These are phyloP conservation scores for Antitrichia curtipendula DNA, from an alignment of 225 moss, liverwort and hornwort genomes.

Conservation along the genomic window DNA sequence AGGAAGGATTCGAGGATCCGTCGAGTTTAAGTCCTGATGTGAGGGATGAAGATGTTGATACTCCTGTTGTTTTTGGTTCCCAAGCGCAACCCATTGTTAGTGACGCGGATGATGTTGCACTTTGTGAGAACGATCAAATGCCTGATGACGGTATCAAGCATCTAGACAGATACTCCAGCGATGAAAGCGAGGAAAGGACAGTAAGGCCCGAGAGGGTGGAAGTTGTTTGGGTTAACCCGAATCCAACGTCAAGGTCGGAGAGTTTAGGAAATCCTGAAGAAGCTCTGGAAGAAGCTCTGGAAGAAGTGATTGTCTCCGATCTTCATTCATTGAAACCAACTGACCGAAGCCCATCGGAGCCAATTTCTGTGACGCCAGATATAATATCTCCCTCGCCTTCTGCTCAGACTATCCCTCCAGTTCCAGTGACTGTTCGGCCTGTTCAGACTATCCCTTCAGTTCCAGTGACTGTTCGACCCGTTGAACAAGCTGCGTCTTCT, in stretches of 20 bases:
- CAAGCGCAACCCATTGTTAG: slow-evolving; percentile 9
- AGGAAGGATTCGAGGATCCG: background rate
- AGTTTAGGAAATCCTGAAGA: slow-evolving; percentile 3
- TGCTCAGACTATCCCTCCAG: background rate
- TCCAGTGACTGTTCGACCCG: background rate
- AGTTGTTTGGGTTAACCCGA: background rate
- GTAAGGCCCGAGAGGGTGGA: slow-evolving; percentile 1
- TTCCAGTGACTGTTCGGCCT: background rate
- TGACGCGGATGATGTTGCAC: slow-evolving; percentile 8
- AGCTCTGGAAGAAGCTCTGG: slow-evolving; percentile 2
- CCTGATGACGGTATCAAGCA: background rate
- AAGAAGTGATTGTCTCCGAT: slow-evolving; percentile 14
- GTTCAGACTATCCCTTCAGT: background rate
- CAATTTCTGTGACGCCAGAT: slow-evolving; percentile 3
- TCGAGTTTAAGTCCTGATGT: background rate
- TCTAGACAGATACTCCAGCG: background rate
- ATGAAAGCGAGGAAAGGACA: slow-evolving; percentile 4
- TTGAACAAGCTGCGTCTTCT: slow-evolving; percentile 4
- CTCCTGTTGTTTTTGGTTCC: background rate
- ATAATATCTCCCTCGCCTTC: background rate
- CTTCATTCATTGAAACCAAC: background rate
- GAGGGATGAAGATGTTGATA: background rate
- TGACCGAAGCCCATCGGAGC: background rate
- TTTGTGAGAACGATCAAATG: background rate
- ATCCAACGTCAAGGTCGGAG: background rate